Evolutionary conservation across 176 grass and related monocot species (phyloP), one percentile per base, ranked within the genome.

Genomic region (Carex scoparia): DNA sequence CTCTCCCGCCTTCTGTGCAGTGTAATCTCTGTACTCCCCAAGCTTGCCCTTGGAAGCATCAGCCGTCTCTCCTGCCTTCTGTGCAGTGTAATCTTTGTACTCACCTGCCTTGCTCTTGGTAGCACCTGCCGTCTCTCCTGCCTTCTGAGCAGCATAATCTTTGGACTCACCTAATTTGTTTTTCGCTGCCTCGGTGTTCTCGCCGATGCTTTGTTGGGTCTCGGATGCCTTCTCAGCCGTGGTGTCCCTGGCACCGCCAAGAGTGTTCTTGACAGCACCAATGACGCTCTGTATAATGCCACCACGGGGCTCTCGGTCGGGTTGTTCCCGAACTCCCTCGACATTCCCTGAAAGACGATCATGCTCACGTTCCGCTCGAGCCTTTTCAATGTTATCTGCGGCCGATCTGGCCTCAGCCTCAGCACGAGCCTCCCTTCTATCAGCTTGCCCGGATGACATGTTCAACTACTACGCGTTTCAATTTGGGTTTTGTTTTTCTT

Each of bases 241-340:
- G 49, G n/a, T 81, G 85, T 90, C 90, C 86, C 84, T 92, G 84
- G 84, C 84, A 87, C 92, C 87, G 2, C 87, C 82, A 8, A 91
- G 48, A 46, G 90, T 91, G 64, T 88, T 65, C 66, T 33, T 42
- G 8, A 91, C 85, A 1, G 86, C 86, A 19, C 88, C 90, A 42
- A 82, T 87, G 33, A 92, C 73, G 81, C 88, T 94, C 53, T 48
- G 90, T 35, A 97, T 60, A 73, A 97, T 88, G 81, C 94, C 90
- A 12, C 88, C 44, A 1, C 55, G 61, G 3, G 59, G 49, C 10
- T 87, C 65, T 1, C 3, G 23, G 46, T 73, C 32, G 10, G 75
- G 69, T 7, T 63, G 56, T 58, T 58, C 63, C 11, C 18, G 63
- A 23, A n/a, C 65, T 18, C 28, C 12, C 14, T 67, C 60, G 5